Percentiles rank a stretch among this genome's conserved stretches.
Conservation (phyloP, 345 rosid species). For the Lumnitzera littorea region DNA sequence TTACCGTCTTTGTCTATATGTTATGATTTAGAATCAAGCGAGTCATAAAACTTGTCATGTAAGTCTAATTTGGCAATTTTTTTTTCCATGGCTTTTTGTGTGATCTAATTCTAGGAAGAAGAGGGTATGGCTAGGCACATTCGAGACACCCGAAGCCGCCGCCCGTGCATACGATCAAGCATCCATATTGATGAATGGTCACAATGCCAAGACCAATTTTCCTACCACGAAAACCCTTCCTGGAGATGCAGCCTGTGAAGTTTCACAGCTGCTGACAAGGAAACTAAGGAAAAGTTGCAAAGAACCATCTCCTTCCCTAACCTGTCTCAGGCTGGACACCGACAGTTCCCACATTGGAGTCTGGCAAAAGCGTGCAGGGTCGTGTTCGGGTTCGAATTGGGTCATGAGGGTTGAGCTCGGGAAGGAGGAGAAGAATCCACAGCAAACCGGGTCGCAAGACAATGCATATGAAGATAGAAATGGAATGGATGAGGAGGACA, state of each 20-base stretch:
- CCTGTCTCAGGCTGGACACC: conserved; percentile 34
- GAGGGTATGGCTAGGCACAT: conserved; percentile 41
- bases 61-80: background rate
- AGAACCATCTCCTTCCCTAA: conserved; percentile 25
- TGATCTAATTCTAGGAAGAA: conserved; percentile 20
- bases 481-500: conserved; percentile 20
- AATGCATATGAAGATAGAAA: background rate
- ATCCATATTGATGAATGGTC: conserved; percentile 31
- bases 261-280: conserved; percentile 9
- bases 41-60: too few relatives aligned
- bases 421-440: conserved; percentile 5
- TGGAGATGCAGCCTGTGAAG: background rate
- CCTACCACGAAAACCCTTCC: conserved; percentile 11
- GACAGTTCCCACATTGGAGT: conserved; percentile 31
- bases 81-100: background rate
- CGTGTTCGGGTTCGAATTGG: conserved; percentile 21
- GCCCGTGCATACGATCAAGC: conserved; percentile 35
- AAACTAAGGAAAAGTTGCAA: conserved; percentile 26
- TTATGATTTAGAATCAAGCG: background rate
- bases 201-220: conserved; percentile 36
- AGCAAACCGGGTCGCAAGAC: background rate
- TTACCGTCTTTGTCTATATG: background rate
- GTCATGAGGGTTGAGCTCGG: conserved; percentile 29
- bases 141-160: conserved; percentile 24
- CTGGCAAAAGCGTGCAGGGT: conserved; percentile 32